These are phyloP conservation scores for Psidium guajava DNA, from an alignment of 345 rosid species.

Conservation along the genomic window DNA sequence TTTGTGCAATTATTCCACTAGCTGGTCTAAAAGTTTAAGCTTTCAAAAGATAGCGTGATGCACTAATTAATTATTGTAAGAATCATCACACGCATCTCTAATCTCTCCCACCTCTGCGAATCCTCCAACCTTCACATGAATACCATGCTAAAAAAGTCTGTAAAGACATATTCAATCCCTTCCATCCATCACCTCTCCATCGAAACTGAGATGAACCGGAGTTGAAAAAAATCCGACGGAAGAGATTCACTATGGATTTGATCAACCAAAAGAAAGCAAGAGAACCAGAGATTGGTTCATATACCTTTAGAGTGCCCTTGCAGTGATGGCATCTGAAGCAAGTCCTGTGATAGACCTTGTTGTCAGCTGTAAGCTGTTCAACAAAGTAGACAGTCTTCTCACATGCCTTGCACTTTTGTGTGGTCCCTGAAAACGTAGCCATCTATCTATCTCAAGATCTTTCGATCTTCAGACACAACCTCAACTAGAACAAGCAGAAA, in stretches of 20 bases:
- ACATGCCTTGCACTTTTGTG: constrained; percentile 42
- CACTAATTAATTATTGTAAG: not conserved
- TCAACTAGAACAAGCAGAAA: not conserved
- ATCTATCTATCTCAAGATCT: not conserved
- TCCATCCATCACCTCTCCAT: not conserved
- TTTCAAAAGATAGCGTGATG: not conserved
- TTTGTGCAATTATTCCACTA: not conserved
- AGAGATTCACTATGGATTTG: not conserved
- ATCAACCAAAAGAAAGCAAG: not conserved
- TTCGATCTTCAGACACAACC: not conserved
- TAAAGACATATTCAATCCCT: not conserved
- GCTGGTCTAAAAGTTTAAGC: not conserved
- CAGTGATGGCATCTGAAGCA: constrained; percentile 48
- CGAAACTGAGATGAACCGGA: not conserved
- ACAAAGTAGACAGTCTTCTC: constrained; percentile 45
- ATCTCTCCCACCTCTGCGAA: not conserved
- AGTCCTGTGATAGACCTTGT: constrained; percentile 31
- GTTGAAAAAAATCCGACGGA: not conserved
- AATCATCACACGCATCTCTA: not conserved
- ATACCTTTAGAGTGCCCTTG: constrained; percentile 41
- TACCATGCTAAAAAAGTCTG: not conserved
- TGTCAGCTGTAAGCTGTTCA: constrained; percentile 35
- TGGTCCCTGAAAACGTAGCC: constrained; percentile 39
- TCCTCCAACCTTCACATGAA: not conserved
- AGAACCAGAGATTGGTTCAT: not conserved